Percentiles rank a stretch among this genome's conserved stretches.
These are phyloP conservation scores for Casuarina cunninghamiana DNA, from an alignment of 306 rosid species.

Conservation along the genomic window DNA sequence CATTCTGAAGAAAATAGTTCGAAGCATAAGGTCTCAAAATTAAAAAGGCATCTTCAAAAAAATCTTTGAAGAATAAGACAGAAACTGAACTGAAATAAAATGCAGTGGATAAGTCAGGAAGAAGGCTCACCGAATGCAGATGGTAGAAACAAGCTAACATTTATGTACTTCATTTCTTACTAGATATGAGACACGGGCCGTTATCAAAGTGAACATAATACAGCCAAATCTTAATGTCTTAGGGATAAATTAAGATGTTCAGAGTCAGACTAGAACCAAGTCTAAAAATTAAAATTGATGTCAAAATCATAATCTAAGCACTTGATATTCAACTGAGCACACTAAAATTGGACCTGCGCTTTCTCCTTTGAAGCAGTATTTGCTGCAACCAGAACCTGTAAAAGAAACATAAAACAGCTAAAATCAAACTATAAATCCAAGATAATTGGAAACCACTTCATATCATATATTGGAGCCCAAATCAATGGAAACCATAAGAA, in stretches of 20 bases:
- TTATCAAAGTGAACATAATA: slow-evolving; percentile 3
- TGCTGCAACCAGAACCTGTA: slow-evolving; percentile 83
- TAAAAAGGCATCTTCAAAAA: background rate
- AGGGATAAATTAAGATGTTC: background rate
- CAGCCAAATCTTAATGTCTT: slow-evolving; percentile 6
- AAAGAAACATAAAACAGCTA: slow-evolving; percentile 17
- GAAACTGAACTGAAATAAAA: background rate
- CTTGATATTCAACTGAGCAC: background rate
- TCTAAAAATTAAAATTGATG: background rate
- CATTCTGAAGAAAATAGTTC: background rate
- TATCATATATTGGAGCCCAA: background rate
- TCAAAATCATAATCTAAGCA: background rate
- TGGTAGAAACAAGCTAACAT: slow-evolving; percentile 9
- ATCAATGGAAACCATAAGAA: slow-evolving; percentile 4
- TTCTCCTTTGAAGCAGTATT: slow-evolving; percentile 86
- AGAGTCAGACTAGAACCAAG: slow-evolving; percentile 5
- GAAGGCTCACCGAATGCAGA: background rate
- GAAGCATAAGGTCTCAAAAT: background rate
- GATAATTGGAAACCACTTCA: slow-evolving; percentile 7
- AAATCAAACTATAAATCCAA: slow-evolving; percentile 21
- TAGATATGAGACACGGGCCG: background rate
- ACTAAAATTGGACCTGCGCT: slow-evolving; percentile 67
- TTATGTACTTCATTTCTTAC: background rate
- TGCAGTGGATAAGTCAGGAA: background rate
- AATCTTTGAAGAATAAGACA: background rate